Evolutionary conservation across 176 grass and related monocot genomes (phyloP).

Genomic region (Tillandsia fasciculata): DNA sequence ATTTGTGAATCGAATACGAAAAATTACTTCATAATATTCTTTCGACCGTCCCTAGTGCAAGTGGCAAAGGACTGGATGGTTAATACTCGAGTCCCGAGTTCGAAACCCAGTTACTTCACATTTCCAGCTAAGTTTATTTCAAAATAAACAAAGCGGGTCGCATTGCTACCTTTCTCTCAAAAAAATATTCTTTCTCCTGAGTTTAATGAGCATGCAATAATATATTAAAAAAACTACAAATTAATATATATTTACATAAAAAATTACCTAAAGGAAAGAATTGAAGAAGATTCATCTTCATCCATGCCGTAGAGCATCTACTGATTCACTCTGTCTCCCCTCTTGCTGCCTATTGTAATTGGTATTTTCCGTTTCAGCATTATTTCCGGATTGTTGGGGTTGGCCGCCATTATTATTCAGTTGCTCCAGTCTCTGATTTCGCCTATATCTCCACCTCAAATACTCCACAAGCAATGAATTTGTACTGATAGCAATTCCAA

Average conservation of each 20-base stretch:
- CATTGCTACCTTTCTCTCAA: no score
- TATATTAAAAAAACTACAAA: no score
- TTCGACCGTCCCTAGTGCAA: no score
- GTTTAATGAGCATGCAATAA: no score
- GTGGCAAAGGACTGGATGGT: no score
- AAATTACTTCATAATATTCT: no score
- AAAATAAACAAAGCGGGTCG: no score
- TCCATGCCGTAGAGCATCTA: constrained; percentile 6
- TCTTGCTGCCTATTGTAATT: constrained; percentile 26
- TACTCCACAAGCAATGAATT: constrained; percentile 74
- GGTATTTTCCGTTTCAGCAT: constrained; percentile 17
- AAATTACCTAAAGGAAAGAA: background rate
- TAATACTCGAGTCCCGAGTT: no score
- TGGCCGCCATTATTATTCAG: constrained; percentile 14
- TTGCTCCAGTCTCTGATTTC: constrained; percentile 33
- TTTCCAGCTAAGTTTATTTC: no score
- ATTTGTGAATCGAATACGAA: no score
- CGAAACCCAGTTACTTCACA: no score
- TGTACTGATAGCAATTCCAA: constrained; percentile 83
- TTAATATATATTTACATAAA: background rate
- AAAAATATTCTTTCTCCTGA: no score
- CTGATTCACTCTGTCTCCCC: constrained; percentile 5
- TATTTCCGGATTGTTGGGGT: constrained; percentile 19
- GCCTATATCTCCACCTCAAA: constrained; percentile 67
- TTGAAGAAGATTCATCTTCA: constrained; percentile 3